Evolutionary conservation across 2,329 filamentous ascomycete species (phyloP), one percentile per base, ranked within the genome.

Genomic region (Xylaria sp.): DNA sequence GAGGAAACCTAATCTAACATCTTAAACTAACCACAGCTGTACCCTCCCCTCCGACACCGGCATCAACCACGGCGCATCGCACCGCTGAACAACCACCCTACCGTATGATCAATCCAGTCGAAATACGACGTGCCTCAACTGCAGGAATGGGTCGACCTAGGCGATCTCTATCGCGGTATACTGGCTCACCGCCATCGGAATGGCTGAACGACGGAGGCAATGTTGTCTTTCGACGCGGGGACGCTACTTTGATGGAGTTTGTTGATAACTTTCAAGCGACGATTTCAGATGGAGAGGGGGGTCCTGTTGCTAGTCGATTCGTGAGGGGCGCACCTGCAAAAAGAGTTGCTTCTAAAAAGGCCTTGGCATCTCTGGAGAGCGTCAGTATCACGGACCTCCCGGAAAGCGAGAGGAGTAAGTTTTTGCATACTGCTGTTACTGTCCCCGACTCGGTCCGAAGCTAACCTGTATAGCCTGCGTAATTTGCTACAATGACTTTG

Each of bases 401-500:
- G 0, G 81, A 85, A 54, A 79, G 75, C 50, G 86, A 88, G 69
- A 81, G 80, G 74, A 84, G 86, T 88, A 78, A 78, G 84, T 70
- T 32, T 46, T 59, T 1, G 1, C 20, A 60, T 64, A 41, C 54
- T 37, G 23, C 8, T 62, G 32, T 13, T 37, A 58, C 7, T 37
- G 34, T 8, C 4, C 3, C 34, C 10, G 34, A 37, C 10, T 37
- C 34, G 18, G 23, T 55, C 58, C 52, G 0, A 63, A 41, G 61
- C 69, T 75, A 70, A 75, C 60, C 63, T 75, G 73, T 65, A 57
- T 61, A 91, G 88, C 79, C 15, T 91, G 89, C 75, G 84, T 87
- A 23, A 91, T 91, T 68, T 91, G 89, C 79, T 90, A 90, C 75
- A 90, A 89, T 71, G 87, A 89, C 9, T 90, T 86, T 73, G 87